Percentiles rank a stretch among this genome's conserved stretches.
These are phyloP conservation scores for Musa itinerans DNA, from an alignment of 176 grass and related monocot genomes.

Conservation along the genomic window DNA sequence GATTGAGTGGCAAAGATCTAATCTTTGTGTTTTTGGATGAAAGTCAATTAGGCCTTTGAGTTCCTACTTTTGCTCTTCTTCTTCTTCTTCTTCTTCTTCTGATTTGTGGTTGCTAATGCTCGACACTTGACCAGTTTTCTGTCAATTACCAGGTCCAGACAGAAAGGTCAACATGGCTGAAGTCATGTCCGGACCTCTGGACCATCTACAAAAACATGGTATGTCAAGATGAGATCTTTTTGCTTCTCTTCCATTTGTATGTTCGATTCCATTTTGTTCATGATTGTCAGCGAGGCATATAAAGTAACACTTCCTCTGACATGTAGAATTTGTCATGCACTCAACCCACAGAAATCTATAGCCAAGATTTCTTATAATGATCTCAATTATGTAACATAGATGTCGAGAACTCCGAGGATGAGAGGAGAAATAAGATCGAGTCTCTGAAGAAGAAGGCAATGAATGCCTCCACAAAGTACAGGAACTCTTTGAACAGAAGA, in stretches of 20 bases:
- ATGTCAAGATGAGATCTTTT: not conserved
- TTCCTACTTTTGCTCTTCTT: no score
- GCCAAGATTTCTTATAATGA: no score
- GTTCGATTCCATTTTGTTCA: not conserved
- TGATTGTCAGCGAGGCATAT: no score
- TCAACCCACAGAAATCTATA: no score
- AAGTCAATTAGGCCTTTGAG: no score
- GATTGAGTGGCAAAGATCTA: no score
- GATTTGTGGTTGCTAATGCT: no score
- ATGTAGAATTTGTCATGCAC: no score
- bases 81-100: no score
- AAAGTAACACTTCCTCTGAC: no score
- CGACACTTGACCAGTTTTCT: no score
- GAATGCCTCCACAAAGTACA: conserved; percentile 62
- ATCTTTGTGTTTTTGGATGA: no score
- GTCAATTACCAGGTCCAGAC: not conserved
- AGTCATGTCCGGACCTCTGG: not conserved
- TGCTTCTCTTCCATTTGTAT: not conserved
- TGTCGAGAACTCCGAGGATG: conserved; percentile 66
- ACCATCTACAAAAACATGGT: not conserved
- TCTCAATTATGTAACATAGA: conserved; percentile 8
- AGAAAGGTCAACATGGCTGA: not conserved
- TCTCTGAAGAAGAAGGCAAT: conserved; percentile 70
- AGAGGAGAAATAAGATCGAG: conserved; percentile 49
- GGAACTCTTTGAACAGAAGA: conserved; percentile 64